Conservation (phyloP, 768 basidiomycete genomes). For the Gyrodon lividus region DNA sequence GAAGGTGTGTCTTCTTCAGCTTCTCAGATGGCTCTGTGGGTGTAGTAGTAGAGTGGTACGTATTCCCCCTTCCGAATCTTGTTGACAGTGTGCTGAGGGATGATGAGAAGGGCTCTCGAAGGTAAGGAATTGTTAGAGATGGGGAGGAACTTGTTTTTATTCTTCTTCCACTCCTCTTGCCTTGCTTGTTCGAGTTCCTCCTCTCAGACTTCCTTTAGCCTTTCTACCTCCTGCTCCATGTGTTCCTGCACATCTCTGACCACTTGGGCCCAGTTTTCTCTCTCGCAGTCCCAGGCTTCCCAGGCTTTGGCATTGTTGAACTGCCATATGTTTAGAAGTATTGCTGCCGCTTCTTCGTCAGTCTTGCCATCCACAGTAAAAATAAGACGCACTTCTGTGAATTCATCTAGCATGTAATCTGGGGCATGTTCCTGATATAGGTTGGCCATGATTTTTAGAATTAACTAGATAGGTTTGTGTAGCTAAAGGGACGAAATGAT, state of each 20-base stretch:
- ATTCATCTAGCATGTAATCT: background rate
- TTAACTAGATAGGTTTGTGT: background rate
- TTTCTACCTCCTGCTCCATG: background rate
- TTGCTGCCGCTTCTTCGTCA: background rate
- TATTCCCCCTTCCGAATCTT: too few species aligned
- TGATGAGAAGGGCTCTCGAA: too few species aligned
- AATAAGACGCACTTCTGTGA: background rate
- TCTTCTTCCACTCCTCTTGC: too few species aligned
- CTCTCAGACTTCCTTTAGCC: too few species aligned
- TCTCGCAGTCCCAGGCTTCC: background rate
- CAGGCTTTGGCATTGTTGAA: background rate
- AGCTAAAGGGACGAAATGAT: background rate
- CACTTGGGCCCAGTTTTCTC: background rate
- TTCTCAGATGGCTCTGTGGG: too few species aligned
- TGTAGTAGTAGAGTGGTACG: too few species aligned
- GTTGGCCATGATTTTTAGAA: constrained; percentile 5
- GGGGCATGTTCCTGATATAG: constrained; percentile 24
- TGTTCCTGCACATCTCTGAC: background rate
- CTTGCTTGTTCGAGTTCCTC: background rate
- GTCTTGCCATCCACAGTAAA: background rate
- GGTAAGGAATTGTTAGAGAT: too few species aligned
- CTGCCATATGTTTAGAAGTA: background rate
- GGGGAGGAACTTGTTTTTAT: too few species aligned
- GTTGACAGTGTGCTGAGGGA: too few species aligned
- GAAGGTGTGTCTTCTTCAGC: too few species aligned